A percentile compares a stretch with the other conserved stretches of the same genome.
These are phyloP conservation scores for Nannochloropsis salina DNA, from an alignment of 108 stramenopile genomes.

Conservation along the genomic window DNA sequence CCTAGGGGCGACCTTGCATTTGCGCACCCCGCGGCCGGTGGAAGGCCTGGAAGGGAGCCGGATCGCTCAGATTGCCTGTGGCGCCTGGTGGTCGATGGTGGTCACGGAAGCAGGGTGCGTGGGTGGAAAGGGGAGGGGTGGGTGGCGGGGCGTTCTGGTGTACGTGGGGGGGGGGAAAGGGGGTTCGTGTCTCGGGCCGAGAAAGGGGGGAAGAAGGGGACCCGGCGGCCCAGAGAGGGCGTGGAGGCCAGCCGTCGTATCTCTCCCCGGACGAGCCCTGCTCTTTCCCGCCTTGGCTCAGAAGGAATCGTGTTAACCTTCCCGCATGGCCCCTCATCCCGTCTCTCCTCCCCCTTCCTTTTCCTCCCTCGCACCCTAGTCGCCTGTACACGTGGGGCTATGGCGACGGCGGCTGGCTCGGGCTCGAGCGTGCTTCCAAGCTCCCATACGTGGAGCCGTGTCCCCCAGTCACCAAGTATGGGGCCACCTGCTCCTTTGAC, in stretches of 20 bases:
- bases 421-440: constrained; percentile 28
- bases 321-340: background rate
- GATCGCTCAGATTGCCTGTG: constrained; percentile 47
- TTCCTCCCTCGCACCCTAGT: background rate
- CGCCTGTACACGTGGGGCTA: constrained; percentile 45
- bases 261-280: background rate
- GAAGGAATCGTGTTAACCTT: background rate
- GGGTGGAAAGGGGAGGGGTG: background rate
- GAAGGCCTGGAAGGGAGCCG: constrained; percentile 31
- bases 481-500: constrained; percentile 46
- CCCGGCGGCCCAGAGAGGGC: background rate
- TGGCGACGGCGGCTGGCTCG: constrained; percentile 49
- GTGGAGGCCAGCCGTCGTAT: too few relatives aligned
- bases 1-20: constrained; percentile 45
- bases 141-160: background rate
- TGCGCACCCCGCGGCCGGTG: constrained; percentile 45
- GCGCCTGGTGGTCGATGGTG: constrained; percentile 49
- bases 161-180: background rate
- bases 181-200: background rate
- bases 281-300: background rate
- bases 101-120: constrained; percentile 25
- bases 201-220: background rate
- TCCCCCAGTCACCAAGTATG: constrained; percentile 28
- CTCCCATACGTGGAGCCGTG: constrained; percentile 43
- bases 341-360: background rate